phyloP scores from a whole-genome alignment of 179 eudicot genomes.

The Amaranthus tricolor region DNA sequence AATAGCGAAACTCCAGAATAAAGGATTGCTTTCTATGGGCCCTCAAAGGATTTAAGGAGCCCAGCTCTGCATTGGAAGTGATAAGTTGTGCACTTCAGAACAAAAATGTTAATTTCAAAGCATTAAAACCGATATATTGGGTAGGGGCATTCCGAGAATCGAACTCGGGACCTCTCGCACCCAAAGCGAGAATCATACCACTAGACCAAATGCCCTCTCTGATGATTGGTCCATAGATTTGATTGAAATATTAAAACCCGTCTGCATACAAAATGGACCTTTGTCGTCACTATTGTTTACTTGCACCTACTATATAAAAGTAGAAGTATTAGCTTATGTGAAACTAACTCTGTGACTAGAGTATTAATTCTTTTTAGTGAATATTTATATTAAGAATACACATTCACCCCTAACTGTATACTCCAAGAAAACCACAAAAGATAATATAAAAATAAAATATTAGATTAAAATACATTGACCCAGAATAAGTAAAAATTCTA shows the following conservation, averaged over 20 bases:
- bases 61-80: constrained; percentile 10
- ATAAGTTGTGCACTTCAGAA: neutral
- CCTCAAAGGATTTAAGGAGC: neutral
- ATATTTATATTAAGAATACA: too few relatives aligned
- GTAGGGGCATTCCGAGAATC: constrained; percentile 72
- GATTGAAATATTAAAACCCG: neutral
- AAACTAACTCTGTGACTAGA: too few relatives aligned
- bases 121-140: neutral
- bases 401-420: too few relatives aligned
- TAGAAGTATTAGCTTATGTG: neutral
- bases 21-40: neutral
- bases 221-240: constrained; percentile 2
- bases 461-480: too few relatives aligned
- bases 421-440: neutral
- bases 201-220: constrained; percentile 76
- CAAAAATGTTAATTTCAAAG: neutral
- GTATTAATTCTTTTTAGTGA: too few relatives aligned
- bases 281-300: neutral
- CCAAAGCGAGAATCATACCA: constrained; percentile 95
- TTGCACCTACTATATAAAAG: neutral
- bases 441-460: neutral
- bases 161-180: constrained; percentile 94
- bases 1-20: neutral
- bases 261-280: neutral
- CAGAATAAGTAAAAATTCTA: too few relatives aligned